Evolutionary conservation across 106 monocot genomes (phyloP).

Genomic region (Platanthera guangdongensis): DNA sequence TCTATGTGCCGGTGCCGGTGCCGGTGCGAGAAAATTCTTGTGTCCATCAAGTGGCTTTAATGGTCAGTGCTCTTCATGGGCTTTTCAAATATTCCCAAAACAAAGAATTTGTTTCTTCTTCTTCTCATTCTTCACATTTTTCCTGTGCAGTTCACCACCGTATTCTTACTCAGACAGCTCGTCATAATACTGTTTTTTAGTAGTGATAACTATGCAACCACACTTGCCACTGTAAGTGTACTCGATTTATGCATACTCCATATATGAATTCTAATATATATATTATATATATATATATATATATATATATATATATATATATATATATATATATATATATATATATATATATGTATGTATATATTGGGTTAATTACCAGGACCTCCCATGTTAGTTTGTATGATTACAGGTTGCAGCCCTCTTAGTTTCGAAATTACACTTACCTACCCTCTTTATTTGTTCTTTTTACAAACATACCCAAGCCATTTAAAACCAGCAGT

Average conservation of each 20-base stretch:
- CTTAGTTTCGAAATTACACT: not conserved
- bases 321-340: not conserved
- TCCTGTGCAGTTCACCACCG: conserved; percentile 18
- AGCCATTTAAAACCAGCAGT: no score
- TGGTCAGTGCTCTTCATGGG: conserved; percentile 12
- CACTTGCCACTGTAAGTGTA: conserved; percentile 17
- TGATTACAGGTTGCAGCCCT: not conserved
- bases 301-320: not conserved
- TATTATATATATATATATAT: not conserved
- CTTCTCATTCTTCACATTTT: not conserved
- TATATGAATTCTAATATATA: no score
- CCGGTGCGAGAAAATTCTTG: not conserved
- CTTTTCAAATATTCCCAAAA: not conserved
- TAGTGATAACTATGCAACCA: conserved; percentile 11
- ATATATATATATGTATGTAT: not conserved
- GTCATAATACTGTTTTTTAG: conserved; percentile 10
- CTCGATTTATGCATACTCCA: not conserved
- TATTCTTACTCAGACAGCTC: conserved; percentile 25
- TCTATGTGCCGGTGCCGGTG: conserved; percentile 7
- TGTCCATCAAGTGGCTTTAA: conserved; percentile 15
- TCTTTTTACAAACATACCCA: no score
- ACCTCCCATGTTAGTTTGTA: no score
- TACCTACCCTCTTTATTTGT: no score
- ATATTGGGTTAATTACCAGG: no score
- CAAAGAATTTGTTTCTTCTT: not conserved